These are phyloP conservation scores for Arachis hypogaea DNA, from an alignment of 306 rosid genomes.

Conservation along the genomic window DNA sequence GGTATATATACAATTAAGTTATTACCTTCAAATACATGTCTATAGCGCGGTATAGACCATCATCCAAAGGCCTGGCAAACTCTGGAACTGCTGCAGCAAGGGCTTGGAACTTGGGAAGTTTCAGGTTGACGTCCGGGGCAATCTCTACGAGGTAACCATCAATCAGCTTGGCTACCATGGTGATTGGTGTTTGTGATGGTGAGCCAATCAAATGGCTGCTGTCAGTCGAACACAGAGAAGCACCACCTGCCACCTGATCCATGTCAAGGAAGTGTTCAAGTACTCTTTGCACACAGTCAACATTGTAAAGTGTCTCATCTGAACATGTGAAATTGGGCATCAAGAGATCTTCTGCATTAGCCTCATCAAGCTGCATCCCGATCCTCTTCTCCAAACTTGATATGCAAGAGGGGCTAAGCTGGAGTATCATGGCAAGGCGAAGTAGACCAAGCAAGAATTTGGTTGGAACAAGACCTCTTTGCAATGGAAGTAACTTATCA, in stretches of 20 bases:
- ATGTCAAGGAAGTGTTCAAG: conserved; percentile 82
- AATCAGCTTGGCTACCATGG: conserved; percentile 91
- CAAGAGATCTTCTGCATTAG: conserved; percentile 88
- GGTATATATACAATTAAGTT: conserved; percentile 6
- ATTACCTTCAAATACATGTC: conserved; percentile 96
- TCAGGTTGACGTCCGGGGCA: conserved; percentile 91
- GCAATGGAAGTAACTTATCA: conserved; percentile 70
- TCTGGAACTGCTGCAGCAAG: conserved; percentile 98
- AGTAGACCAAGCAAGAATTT: conserved; percentile 82
- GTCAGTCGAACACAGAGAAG: conserved; percentile 77
- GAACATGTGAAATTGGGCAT: conserved; percentile 93
- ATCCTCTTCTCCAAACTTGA: conserved; percentile 84
- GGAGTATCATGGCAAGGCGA: conserved; percentile 86
- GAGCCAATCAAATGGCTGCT: conserved; percentile 85
- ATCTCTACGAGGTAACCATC: conserved; percentile 99
- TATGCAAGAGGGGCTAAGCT: conserved; percentile 66
- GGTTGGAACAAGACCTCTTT: conserved; percentile 75
- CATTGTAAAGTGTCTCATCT: conserved; percentile 94
- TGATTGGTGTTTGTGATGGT: conserved; percentile 87
- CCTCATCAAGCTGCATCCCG: conserved; percentile 94
- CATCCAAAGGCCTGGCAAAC: conserved; percentile 93
- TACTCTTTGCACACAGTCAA: conserved; percentile 89
- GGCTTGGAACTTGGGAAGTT: conserved; percentile 85
- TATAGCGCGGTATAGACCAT: conserved; percentile 92
- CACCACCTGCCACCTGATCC: conserved; percentile 75